phyloP scores from a whole-genome alignment of 495 filamentous ascomycete species.

The Neurospora hispaniola region DNA sequence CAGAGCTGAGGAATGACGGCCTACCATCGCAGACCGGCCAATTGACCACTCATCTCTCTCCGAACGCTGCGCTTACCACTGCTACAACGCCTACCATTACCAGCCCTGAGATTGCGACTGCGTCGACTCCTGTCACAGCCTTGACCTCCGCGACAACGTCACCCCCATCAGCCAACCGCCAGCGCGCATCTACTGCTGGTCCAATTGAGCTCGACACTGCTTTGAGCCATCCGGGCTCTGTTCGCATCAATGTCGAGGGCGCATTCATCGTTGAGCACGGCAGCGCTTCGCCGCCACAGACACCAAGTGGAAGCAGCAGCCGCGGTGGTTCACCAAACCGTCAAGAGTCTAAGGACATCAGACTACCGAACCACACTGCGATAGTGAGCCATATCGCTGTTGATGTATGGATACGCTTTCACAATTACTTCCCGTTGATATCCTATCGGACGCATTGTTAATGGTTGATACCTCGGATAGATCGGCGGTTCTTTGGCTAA shows the following conservation, averaged over 20 bases:
- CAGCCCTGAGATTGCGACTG: not conserved
- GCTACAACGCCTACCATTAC: not conserved
- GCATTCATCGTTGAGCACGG: slow-evolving; percentile 92
- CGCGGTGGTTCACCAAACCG: slow-evolving; percentile 38
- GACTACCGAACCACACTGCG: slow-evolving; percentile 87
- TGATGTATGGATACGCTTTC: slow-evolving; percentile 54
- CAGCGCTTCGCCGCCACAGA: slow-evolving; percentile 10
- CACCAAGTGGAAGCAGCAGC: slow-evolving; percentile 45
- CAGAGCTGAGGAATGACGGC: not conserved
- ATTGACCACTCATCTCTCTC: not conserved
- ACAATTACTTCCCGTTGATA: slow-evolving; percentile 4
- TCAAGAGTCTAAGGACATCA: slow-evolving; percentile 81
- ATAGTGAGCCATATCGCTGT: slow-evolving; percentile 93
- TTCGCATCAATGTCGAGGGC: slow-evolving; percentile 89
- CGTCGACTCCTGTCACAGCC: not conserved
- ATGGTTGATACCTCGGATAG: slow-evolving; percentile 30
- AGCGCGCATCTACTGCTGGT: not conserved
- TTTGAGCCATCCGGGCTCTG: slow-evolving; percentile 72
- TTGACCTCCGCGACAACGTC: not conserved
- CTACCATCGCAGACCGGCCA: not conserved
- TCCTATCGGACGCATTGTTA: slow-evolving; percentile 1
- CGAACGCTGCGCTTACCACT: not conserved
- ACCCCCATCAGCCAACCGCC: slow-evolving; percentile 6
- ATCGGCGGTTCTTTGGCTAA: slow-evolving; percentile 94
- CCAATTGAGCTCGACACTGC: slow-evolving; percentile 55